A percentile compares a stretch with the other conserved stretches of the same genome.
Evolutionary conservation across 305 asterid genomes (phyloP).

Genomic region (Fraxinus ornus): DNA sequence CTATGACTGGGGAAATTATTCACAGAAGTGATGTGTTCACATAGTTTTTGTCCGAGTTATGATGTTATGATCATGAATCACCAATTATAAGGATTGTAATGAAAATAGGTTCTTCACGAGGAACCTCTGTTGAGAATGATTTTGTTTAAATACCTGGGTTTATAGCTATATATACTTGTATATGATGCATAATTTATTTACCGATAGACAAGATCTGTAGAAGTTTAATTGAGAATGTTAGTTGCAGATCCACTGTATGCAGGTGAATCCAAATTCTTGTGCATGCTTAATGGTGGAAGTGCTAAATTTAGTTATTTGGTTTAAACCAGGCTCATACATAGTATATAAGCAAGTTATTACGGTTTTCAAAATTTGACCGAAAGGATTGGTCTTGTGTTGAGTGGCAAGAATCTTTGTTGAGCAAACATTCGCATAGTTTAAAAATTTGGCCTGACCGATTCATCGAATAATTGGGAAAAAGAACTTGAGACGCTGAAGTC

Average conservation of each 20-base stretch:
- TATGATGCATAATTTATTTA: neutral
- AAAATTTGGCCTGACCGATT: neutral
- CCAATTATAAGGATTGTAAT: neutral
- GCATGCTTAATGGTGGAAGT: neutral
- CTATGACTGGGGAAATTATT: neutral
- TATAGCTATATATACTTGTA: neutral
- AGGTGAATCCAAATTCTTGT: neutral
- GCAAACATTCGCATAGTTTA: neutral
- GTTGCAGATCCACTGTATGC: neutral
- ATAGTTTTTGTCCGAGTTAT: neutral
- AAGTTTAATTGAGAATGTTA: neutral
- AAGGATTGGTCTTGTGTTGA: neutral
- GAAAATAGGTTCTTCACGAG: neutral
- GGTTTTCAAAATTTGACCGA: neutral
- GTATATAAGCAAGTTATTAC: neutral
- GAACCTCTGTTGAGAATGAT: neutral
- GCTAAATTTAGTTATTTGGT: neutral
- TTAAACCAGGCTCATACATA: neutral
- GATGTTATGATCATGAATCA: neutral
- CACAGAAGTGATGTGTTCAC: neutral
- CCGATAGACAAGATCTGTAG: neutral
- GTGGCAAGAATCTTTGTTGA: neutral
- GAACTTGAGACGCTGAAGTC: neutral
- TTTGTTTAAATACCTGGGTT: neutral
- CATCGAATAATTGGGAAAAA: neutral